A percentile compares a stretch with the other conserved stretches of the same genome.
Conservation (phyloP, 176 grass and related monocot genomes). For the Lolium rigidum region DNA sequence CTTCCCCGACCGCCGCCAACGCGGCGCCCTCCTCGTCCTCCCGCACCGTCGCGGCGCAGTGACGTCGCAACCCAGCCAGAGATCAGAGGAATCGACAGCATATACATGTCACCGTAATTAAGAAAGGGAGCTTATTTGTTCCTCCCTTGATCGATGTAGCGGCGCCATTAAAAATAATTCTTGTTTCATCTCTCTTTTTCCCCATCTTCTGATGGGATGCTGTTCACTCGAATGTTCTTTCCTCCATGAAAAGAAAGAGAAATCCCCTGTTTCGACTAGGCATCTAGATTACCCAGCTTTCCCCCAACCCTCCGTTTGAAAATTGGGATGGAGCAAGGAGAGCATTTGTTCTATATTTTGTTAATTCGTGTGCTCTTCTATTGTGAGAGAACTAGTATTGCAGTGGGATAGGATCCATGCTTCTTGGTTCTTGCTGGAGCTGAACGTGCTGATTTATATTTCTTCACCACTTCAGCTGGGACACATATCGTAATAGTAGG, state of each 20-base stretch:
- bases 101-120: background rate
- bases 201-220: conserved; percentile 8
- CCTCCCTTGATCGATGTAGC: background rate
- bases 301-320: background rate
- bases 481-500: background rate
- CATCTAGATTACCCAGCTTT: background rate
- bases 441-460: background rate
- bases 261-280: background rate
- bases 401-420: conserved; percentile 36
- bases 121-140: conserved; percentile 47
- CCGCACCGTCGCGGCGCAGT: conserved; percentile 69
- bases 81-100: background rate
- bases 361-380: conserved; percentile 14
- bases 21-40: conserved; percentile 38
- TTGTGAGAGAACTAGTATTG: background rate
- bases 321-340: conserved; percentile 6
- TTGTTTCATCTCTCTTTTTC: background rate
- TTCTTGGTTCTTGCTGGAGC: background rate
- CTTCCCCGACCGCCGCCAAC: conserved; percentile 19
- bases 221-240: background rate
- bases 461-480: background rate
- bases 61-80: background rate
- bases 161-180: background rate
- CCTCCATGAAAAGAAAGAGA: background rate
- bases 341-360: background rate